phyloP scores from a whole-genome alignment of 1,284 basidiomycete species.

The Naganishia sp. region DNA sequence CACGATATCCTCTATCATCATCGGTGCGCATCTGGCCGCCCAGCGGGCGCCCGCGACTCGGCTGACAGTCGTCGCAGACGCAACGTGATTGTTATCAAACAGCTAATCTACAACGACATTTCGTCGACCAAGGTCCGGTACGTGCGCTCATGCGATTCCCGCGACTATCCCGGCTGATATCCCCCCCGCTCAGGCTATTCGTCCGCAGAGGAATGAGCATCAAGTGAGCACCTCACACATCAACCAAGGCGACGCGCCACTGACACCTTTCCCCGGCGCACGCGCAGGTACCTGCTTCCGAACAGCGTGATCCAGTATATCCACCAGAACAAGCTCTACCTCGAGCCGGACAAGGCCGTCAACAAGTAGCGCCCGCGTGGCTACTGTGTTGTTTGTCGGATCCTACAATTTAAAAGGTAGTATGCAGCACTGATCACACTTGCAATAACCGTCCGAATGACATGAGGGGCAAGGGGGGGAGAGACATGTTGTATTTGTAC shows the following conservation, averaged over 20 bases:
- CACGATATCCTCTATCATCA: constrained; percentile 61
- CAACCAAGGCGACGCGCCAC: no score
- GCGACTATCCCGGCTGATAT: neutral
- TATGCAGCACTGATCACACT: no score
- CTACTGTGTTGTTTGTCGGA: no score
- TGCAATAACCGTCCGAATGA: no score
- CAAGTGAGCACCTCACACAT: constrained; percentile 51
- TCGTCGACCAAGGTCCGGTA: constrained; percentile 83
- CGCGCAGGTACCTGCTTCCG: constrained; percentile 76
- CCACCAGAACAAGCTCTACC: constrained; percentile 66
- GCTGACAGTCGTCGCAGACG: constrained; percentile 49
- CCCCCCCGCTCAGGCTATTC: constrained; percentile 64
- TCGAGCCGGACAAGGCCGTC: constrained; percentile 29
- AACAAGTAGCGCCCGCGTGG: constrained; percentile 23
- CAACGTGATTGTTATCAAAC: constrained; percentile 92
- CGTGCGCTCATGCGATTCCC: neutral
- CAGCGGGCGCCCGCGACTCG: neutral
- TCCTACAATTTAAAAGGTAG: no score
- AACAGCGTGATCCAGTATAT: constrained; percentile 94
- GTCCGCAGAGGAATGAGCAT: constrained; percentile 90
- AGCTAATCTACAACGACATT: constrained; percentile 98
- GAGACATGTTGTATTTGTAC: no score
- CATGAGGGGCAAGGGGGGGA: no score
- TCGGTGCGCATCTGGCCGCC: constrained; percentile 42
- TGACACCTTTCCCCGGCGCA: neutral